These are phyloP conservation scores for Dendrocalamus sinicus DNA, from an alignment of 176 grass and related monocot genomes.

Conservation along the genomic window DNA sequence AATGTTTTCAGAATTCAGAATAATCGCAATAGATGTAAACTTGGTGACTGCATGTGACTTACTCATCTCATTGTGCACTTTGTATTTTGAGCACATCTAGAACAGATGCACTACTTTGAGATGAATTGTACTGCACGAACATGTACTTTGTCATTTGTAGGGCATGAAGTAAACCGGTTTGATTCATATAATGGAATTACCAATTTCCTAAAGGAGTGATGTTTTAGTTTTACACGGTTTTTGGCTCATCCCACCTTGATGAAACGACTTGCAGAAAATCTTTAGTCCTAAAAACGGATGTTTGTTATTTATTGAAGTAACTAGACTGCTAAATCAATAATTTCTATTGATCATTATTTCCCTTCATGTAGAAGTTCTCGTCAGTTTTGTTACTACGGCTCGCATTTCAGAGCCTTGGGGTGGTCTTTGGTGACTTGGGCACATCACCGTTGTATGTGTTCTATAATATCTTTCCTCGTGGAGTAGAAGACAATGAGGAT, in stretches of 20 bases:
- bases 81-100: neutral
- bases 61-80: slow-evolving; percentile 24
- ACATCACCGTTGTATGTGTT: slow-evolving; percentile 96
- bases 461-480: slow-evolving; percentile 84
- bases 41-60: slow-evolving; percentile 17
- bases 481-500: slow-evolving; percentile 76
- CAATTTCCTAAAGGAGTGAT: neutral
- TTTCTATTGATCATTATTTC: slow-evolving; percentile 37
- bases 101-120: neutral
- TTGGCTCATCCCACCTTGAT: neutral
- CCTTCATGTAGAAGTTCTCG: slow-evolving; percentile 76
- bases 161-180: neutral
- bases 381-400: slow-evolving; percentile 66
- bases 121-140: neutral
- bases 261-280: neutral
- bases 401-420: slow-evolving; percentile 95
- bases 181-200: slow-evolving; percentile 1
- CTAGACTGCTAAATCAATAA: neutral
- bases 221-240: neutral
- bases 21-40: slow-evolving; percentile 27
- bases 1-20: slow-evolving; percentile 12
- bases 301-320: neutral
- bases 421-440: slow-evolving; percentile 98
- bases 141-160: slow-evolving; percentile 21
- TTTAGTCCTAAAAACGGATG: neutral